These are phyloP conservation scores for Stachybotrys chartarum DNA, from an alignment of 2,329 filamentous ascomycete genomes.

Conservation along the genomic window DNA sequence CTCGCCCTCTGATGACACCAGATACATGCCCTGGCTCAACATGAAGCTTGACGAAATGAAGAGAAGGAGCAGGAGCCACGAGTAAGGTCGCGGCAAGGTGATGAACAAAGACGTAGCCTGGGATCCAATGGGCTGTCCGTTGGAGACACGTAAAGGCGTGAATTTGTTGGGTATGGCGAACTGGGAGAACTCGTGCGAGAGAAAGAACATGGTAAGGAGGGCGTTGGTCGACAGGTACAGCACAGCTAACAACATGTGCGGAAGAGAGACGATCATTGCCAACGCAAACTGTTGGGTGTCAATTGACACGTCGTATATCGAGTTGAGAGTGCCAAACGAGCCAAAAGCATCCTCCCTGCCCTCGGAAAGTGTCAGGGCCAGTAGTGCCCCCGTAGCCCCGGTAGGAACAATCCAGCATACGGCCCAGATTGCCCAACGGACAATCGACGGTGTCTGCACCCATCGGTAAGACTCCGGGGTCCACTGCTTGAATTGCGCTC, in stretches of 20 bases:
- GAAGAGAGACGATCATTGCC: slow-evolving; percentile 34
- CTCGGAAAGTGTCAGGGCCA: slow-evolving; percentile 28
- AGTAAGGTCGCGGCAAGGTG: slow-evolving; percentile 39
- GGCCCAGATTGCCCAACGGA: slow-evolving; percentile 33
- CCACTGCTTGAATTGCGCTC: slow-evolving; percentile 35
- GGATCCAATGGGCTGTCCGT: slow-evolving; percentile 30
- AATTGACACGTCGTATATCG: slow-evolving; percentile 23
- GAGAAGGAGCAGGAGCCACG: slow-evolving; percentile 34
- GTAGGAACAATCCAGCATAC: slow-evolving; percentile 30
- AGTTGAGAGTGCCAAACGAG: slow-evolving; percentile 28
- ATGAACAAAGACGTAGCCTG: slow-evolving; percentile 42
- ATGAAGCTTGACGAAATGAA: slow-evolving; percentile 38
- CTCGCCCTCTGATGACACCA: slow-evolving; percentile 20
- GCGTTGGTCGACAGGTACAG: slow-evolving; percentile 42
- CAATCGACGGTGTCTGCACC: slow-evolving; percentile 33
- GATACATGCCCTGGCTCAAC: slow-evolving; percentile 36
- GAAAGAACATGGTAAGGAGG: slow-evolving; percentile 38
- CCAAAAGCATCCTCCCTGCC: slow-evolving; percentile 21
- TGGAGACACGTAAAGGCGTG: slow-evolving; percentile 37
- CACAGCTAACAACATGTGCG: slow-evolving; percentile 39
- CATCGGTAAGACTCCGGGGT: slow-evolving; percentile 32
- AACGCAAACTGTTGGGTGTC: slow-evolving; percentile 17
- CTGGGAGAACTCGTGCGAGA: slow-evolving; percentile 42
- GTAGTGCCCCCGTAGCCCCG: slow-evolving; percentile 28
- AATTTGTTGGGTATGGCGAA: slow-evolving; percentile 25